Evolutionary conservation across 2,329 filamentous ascomycete species (phyloP).

Genomic region (Exophiala calicioides): DNA sequence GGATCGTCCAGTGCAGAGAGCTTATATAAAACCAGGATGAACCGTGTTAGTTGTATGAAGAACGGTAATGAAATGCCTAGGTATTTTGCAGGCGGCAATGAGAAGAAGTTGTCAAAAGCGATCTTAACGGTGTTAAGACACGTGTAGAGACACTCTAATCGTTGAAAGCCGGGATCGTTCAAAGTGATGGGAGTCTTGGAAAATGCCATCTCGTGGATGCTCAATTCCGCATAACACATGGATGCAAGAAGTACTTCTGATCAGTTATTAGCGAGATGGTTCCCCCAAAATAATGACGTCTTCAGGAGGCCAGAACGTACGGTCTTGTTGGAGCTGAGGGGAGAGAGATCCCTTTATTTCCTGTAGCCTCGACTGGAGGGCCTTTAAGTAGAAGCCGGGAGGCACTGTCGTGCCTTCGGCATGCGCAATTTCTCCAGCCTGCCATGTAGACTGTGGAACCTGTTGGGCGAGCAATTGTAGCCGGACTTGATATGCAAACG

Average conservation of each 20-base stretch:
- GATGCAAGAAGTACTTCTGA: slow-evolving; percentile 2
- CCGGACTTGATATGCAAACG: slow-evolving; percentile 42
- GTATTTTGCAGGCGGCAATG: slow-evolving; percentile 35
- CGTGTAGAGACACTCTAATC: slow-evolving; percentile 37
- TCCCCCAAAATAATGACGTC: background rate
- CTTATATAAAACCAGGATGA: slow-evolving; percentile 30
- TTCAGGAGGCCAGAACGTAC: slow-evolving; percentile 20
- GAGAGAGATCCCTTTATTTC: slow-evolving; percentile 28
- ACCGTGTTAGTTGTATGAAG: slow-evolving; percentile 32
- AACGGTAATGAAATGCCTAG: slow-evolving; percentile 28
- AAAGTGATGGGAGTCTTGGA: slow-evolving; percentile 5
- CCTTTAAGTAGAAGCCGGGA: slow-evolving; percentile 8
- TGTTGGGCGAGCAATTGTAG: slow-evolving; percentile 31
- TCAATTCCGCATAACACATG: slow-evolving; percentile 22
- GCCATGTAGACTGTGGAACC: slow-evolving; percentile 12
- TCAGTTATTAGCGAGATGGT: background rate
- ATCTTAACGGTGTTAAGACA: slow-evolving; percentile 39
- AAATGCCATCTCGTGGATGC: slow-evolving; percentile 26
- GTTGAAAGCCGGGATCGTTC: slow-evolving; percentile 15
- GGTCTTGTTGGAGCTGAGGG: slow-evolving; percentile 24
- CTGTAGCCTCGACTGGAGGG: slow-evolving; percentile 30
- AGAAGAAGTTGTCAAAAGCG: slow-evolving; percentile 43
- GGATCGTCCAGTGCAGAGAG: slow-evolving; percentile 34
- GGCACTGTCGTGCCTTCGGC: slow-evolving; percentile 4
- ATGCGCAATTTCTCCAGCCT: slow-evolving; percentile 6